phyloP scores from a whole-genome alignment of 148 eudicot species.

The Vaccinium macrocarpon region DNA sequence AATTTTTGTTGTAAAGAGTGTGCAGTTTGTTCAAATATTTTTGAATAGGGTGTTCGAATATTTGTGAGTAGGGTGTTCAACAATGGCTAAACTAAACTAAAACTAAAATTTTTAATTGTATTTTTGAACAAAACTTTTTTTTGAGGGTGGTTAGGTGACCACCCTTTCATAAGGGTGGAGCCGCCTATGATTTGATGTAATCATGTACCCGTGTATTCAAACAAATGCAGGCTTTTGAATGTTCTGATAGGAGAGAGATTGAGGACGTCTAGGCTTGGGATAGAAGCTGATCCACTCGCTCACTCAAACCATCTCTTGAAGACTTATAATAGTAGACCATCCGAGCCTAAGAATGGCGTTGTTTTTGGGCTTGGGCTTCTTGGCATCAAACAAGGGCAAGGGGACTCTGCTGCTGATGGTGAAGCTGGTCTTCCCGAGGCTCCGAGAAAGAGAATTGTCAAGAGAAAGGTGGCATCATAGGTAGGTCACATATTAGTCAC shows the following conservation, averaged over 20 bases:
- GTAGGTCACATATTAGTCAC: neutral
- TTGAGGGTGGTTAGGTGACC: no score
- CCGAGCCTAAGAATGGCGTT: conserved; percentile 64
- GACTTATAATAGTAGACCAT: conserved; percentile 68
- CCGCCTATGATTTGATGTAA: neutral
- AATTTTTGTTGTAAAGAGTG: no score
- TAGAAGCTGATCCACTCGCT: conserved; percentile 81
- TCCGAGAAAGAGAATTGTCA: conserved; percentile 70
- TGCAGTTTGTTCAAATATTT: no score
- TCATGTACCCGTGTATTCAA: neutral
- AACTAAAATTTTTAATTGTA: no score
- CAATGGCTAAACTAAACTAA: no score
- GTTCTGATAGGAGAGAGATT: conserved; percentile 85
- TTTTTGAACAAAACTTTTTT: no score
- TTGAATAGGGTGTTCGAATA: no score
- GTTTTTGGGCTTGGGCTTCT: conserved; percentile 83
- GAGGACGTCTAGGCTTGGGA: conserved; percentile 80
- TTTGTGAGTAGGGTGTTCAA: no score
- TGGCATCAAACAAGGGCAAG: conserved; percentile 63
- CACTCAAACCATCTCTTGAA: conserved; percentile 64
- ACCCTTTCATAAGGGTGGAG: no score
- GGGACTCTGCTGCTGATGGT: conserved; percentile 41
- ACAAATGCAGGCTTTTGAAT: conserved; percentile 63
- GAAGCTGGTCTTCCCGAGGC: conserved; percentile 63
- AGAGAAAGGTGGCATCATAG: conserved; percentile 62